A percentile compares a stretch with the other conserved stretches of the same genome.
Conservation (phyloP, 139 green algal species). For the Chlamydomonas applanata region DNA sequence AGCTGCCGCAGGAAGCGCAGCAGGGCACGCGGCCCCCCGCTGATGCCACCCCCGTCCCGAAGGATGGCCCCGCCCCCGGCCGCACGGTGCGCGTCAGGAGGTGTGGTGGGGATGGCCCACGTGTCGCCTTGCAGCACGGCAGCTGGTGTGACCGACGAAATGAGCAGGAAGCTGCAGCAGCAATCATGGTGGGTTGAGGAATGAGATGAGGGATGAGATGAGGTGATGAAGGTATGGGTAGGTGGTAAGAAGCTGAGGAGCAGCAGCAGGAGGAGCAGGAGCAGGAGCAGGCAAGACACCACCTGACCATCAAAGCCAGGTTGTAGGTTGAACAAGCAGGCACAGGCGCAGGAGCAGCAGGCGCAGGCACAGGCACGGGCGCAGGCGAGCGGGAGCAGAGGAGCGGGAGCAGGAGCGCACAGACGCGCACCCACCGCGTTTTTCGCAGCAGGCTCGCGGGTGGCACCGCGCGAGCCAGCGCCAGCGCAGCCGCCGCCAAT, state of each 20-base stretch:
- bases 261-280: too few species aligned
- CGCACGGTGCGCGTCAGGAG: neutral
- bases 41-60: neutral
- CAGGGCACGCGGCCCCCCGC: neutral
- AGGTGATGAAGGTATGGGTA: too few species aligned
- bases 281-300: too few species aligned
- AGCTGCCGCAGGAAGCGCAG: constrained; percentile 6
- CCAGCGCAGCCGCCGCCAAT: neutral
- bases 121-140: neutral
- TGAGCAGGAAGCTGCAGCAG: too few species aligned
- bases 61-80: neutral
- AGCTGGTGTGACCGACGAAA: neutral
- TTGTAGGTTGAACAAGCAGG: too few species aligned
- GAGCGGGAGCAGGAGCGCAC: too few species aligned
- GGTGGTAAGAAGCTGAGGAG: too few species aligned
- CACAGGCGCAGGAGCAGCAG: too few species aligned
- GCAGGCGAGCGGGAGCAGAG: too few species aligned
- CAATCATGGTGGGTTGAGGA: too few species aligned
- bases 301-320: neutral
- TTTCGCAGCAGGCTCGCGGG: neutral
- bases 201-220: too few species aligned
- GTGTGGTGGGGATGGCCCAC: neutral
- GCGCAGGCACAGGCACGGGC: too few species aligned
- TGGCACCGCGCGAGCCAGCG: neutral
- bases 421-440: neutral